phyloP scores from a whole-genome alignment of 345 rosid species.

The Pistacia vera region DNA sequence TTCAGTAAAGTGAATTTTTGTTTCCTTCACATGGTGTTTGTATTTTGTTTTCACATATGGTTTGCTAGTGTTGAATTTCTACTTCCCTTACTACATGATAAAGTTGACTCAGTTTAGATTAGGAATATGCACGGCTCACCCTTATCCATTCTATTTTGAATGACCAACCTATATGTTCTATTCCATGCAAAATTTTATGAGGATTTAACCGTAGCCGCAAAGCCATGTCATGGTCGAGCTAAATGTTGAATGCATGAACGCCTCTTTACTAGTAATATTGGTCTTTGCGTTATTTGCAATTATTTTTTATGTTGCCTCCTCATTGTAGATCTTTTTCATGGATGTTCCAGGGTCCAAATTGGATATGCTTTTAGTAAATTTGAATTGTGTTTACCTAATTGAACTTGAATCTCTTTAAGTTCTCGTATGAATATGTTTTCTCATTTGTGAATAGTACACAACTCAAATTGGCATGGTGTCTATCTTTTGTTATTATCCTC shows the following conservation, averaged over 20 bases:
- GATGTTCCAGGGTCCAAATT: background rate
- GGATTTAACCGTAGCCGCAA: background rate
- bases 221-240: background rate
- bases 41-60: background rate
- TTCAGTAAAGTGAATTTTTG: constrained; percentile 1
- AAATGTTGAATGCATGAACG: background rate
- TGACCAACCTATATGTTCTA: background rate
- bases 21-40: background rate
- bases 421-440: background rate
- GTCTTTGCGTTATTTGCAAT: background rate
- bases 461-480: background rate
- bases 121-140: background rate
- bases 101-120: background rate
- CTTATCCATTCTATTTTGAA: background rate
- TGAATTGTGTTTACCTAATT: background rate
- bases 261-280: background rate
- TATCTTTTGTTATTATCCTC: background rate
- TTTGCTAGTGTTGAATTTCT: background rate
- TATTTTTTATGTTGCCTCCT: background rate
- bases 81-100: background rate
- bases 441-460: background rate
- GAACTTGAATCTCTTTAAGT: background rate
- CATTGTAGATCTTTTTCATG: background rate
- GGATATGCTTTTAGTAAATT: background rate
- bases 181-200: background rate